Evolutionary conservation across 441 rosid species (phyloP), one percentile per base, ranked within the genome.

Genomic region (Erysimum pusillum): DNA sequence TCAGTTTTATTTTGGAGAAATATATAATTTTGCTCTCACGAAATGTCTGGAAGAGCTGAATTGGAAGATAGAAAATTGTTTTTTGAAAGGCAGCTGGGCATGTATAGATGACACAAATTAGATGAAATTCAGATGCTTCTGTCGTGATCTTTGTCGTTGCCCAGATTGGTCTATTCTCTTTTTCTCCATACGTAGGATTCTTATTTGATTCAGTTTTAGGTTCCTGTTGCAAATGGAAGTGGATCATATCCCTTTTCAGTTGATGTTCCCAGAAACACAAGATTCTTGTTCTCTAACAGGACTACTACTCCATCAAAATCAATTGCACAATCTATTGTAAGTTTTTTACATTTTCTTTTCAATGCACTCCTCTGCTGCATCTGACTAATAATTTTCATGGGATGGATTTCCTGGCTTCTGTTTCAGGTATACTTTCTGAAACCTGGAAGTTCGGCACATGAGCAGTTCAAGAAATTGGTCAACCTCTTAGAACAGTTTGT

Each of bases 401-500:
- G 69, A 32, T 81, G 63, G 52, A 31, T 54, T 73, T 69, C 63
- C 51, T 77, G 69, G 53, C 77, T 64, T 76, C 74, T 74, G 72
- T 79, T 84, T 70, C 88, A 96, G 99, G 98, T 94, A 69, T 91
- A 96, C 87, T 81, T 94, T 57, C 80, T 96, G 48, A 91, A 86
- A 86, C 97, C 98, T 76, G 88, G 90, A 69, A 82, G 95, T 85
- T 79, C 85, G 38, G 94, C 88, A 36, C 92, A 86, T 62, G 86
- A 80, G 88, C 92, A 91, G 69, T 89, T 93, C 28, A 82, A 85
- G 83, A 96, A 91, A 89, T 88, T 96, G 91, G 94, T 94, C 90
- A 83, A 94, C 92, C 98, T 96, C 83, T 87, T 96, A 83, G 99
- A 96, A 83, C 98, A 96, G 99, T 96, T 80, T 75, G 99, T 94